phyloP scores from a whole-genome alignment of 2,329 filamentous ascomycete genomes.

The Didymella arachidicola region DNA sequence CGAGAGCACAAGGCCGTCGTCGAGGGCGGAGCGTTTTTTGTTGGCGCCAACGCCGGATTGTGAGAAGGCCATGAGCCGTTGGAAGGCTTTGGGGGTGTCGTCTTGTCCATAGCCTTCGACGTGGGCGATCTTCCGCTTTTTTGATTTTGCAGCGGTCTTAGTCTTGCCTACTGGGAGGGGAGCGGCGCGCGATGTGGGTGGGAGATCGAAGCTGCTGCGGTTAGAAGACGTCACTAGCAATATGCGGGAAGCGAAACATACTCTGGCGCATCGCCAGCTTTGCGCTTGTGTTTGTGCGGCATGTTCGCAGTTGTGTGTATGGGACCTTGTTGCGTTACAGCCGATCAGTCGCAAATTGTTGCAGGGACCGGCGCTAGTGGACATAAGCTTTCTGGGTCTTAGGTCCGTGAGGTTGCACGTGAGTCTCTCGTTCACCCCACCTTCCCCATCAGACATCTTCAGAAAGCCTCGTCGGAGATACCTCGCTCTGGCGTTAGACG shows the following conservation, averaged over 20 bases:
- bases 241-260: conserved; percentile 29
- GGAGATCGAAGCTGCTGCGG: conserved; percentile 65
- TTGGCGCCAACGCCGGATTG: conserved; percentile 54
- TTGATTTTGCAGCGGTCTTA: conserved; percentile 45
- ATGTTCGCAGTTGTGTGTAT: conserved; percentile 56
- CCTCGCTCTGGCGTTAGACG: not conserved
- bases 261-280: conserved; percentile 54
- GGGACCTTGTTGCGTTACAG: not conserved
- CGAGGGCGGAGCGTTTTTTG: conserved; percentile 67
- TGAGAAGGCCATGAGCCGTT: conserved; percentile 80
- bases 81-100: conserved; percentile 89
- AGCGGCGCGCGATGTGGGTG: conserved; percentile 66
- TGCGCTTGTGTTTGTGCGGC: conserved; percentile 87
- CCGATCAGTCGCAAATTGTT: conserved; percentile 1
- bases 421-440: conserved; percentile 2
- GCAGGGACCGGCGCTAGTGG: conserved; percentile 18
- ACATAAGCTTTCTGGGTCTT: conserved; percentile 13
- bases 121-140: conserved; percentile 53
- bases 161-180: conserved; percentile 63
- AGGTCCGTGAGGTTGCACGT: conserved; percentile 6
- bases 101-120: conserved; percentile 65
- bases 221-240: conserved; percentile 46
- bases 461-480: not conserved
- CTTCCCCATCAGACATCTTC: not conserved
- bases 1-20: conserved; percentile 67